phyloP scores from a whole-genome alignment of 306 rosid species.

The Biancaea sappan region DNA sequence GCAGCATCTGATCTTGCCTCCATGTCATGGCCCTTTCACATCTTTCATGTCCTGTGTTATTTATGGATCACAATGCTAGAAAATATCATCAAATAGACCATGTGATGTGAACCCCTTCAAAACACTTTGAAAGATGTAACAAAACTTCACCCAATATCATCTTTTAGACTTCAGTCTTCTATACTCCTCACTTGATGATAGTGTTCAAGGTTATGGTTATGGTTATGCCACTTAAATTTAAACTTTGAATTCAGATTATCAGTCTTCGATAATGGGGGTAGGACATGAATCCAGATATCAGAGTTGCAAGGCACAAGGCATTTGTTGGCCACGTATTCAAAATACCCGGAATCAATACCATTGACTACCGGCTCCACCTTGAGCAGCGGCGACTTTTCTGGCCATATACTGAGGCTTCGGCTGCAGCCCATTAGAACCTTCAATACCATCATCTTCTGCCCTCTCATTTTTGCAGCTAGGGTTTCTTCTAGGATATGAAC shows the following conservation, averaged over 20 bases:
- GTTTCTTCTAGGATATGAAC: slow-evolving; percentile 85
- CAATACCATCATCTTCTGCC: slow-evolving; percentile 71
- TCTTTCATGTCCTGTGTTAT: slow-evolving; percentile 35
- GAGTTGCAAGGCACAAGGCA: slow-evolving; percentile 26
- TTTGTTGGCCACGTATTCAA: slow-evolving; percentile 28
- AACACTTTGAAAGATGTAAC: slow-evolving; percentile 28
- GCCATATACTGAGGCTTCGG: slow-evolving; percentile 88
- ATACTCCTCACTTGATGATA: slow-evolving; percentile 22
- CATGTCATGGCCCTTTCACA: slow-evolving; percentile 32
- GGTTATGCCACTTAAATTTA: slow-evolving; percentile 16
- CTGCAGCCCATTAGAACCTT: slow-evolving; percentile 78
- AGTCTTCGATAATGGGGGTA: slow-evolving; percentile 30
- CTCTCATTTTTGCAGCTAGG: slow-evolving; percentile 75
- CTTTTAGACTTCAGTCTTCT: slow-evolving; percentile 30
- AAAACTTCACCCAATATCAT: slow-evolving; percentile 23
- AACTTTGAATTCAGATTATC: slow-evolving; percentile 28
- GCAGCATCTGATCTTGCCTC: slow-evolving; percentile 21
- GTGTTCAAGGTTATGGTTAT: slow-evolving; percentile 20
- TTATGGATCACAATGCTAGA: slow-evolving; percentile 33
- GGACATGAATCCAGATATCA: slow-evolving; percentile 31
- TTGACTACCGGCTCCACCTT: slow-evolving; percentile 75
- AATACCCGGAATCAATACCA: slow-evolving; percentile 66
- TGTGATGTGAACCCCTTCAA: slow-evolving; percentile 8
- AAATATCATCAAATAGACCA: slow-evolving; percentile 38
- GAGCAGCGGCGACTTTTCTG: slow-evolving; percentile 96